Evolutionary conservation across 495 filamentous ascomycete species (phyloP), one percentile per base, ranked within the genome.

Genomic region (Daldinia decipiens): DNA sequence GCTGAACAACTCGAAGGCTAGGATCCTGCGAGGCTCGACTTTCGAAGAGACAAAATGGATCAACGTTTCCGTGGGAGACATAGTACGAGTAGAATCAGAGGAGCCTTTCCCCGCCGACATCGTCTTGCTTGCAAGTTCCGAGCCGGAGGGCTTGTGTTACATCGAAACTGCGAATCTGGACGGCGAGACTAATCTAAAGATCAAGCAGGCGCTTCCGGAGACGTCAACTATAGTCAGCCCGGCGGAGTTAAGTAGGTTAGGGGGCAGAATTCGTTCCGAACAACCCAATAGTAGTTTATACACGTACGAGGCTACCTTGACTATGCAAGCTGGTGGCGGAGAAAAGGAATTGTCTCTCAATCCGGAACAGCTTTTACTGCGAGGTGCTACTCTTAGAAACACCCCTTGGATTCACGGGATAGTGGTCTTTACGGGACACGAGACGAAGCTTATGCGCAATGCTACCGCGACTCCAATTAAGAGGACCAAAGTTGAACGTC

Each of bases 131-230:
- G 94, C 96, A 13, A 95, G 92, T 60, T 98, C 96, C 5, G 96
- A 99, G 78, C 96, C 96, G 2, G 96, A 99, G 80, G 96, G 96
- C 67, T 79, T 99, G 62, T 99, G 96, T 79, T 99, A 99, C 75
- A 99, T 98, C 74, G 96, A 99, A 83, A 99, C 96, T 0, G 95
- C 96, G 32, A 99, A 99, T 76, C 82, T 99, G 59, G 96, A 99
- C 73, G 96, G 96, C 62, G 96, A 99, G 79, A 99, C 96, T 19
- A 99, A 99, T 76, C 83, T 99, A 62, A 99, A 99, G 78, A 97
- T 99, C 81, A 99, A 99, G 81, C 96, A 99, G 83, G 94, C 91
- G 31, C 91, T 98, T 57, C 95, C 96, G 2, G 96, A 99, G 82
- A 98, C 96, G 1, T 89, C 91, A 58, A 86, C 91, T 66, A 82